Conservation (phyloP, 2,329 filamentous ascomycete genomes). For the Eurotiales sp. region DNA sequence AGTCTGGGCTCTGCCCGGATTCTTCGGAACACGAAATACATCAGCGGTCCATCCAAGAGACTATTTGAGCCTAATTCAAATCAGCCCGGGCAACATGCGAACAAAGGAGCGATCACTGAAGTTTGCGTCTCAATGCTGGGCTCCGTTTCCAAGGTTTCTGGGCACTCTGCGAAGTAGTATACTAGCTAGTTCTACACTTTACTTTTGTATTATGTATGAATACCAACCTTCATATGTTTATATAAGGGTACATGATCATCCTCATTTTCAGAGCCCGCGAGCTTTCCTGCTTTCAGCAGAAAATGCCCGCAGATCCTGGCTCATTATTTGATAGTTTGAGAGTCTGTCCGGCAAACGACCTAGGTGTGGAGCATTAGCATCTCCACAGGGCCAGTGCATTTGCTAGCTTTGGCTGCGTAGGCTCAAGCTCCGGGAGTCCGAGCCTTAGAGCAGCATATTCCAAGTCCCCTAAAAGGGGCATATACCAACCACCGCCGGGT, state of each 20-base stretch:
- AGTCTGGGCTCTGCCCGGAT: not conserved
- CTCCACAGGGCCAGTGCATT: slow-evolving; percentile 5
- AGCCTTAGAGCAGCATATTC: not conserved
- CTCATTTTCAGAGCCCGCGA: not conserved
- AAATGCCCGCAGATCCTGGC: slow-evolving; percentile 3
- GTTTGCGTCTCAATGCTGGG: no score
- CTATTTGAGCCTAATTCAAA: not conserved
- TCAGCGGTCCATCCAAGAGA: not conserved
- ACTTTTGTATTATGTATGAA: not conserved
- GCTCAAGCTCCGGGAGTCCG: not conserved
- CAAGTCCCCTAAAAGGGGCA: not conserved
- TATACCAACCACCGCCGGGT: not conserved
- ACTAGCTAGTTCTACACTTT: no score
- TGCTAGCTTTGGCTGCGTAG: not conserved
- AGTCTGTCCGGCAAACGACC: not conserved
- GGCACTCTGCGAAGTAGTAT: not conserved
- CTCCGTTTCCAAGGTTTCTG: not conserved
- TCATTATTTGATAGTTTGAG: not conserved
- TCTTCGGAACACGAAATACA: not conserved
- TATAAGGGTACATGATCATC: not conserved
- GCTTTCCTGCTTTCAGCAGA: not conserved
- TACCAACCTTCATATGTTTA: no score
- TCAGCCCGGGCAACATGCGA: not conserved
- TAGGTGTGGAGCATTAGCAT: not conserved
- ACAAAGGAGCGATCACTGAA: not conserved